A percentile compares a stretch with the other conserved stretches of the same genome.
These are phyloP conservation scores for Arthrobotrys sinensis DNA, from an alignment of 2,329 filamentous ascomycete species.

Conservation along the genomic window DNA sequence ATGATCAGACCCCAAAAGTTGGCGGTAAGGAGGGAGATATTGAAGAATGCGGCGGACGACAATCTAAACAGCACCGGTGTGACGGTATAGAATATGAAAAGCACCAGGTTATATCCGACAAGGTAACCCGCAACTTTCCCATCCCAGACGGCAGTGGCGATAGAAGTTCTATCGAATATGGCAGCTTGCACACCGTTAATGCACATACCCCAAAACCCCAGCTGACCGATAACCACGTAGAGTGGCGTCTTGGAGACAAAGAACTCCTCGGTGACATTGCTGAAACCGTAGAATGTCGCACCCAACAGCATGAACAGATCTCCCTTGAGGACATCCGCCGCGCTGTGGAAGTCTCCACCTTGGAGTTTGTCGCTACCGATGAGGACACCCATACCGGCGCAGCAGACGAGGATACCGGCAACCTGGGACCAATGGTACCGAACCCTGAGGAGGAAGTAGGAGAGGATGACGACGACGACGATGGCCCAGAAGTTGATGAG, in stretches of 20 bases:
- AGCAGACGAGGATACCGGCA: slow-evolving; percentile 87
- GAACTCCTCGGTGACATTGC: slow-evolving; percentile 95
- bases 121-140: slow-evolving; percentile 82
- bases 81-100: slow-evolving; percentile 88
- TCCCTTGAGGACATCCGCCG: slow-evolving; percentile 82
- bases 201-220: slow-evolving; percentile 87
- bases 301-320: slow-evolving; percentile 92
- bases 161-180: slow-evolving; percentile 88
- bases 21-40: slow-evolving; percentile 91
- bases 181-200: slow-evolving; percentile 93
- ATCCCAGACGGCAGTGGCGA: slow-evolving; percentile 78
- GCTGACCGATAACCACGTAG: slow-evolving; percentile 83
- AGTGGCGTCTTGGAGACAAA: slow-evolving; percentile 87
- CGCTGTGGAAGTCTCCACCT: slow-evolving; percentile 73
- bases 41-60: slow-evolving; percentile 93
- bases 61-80: slow-evolving; percentile 91
- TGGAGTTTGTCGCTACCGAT: slow-evolving; percentile 63
- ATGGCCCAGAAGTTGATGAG: slow-evolving; percentile 99
- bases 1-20: slow-evolving; percentile 99
- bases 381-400: slow-evolving; percentile 78
- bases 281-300: slow-evolving; percentile 90
- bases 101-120: slow-evolving; percentile 87
- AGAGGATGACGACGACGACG: slow-evolving; percentile 88
- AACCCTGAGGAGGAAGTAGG: slow-evolving; percentile 85
- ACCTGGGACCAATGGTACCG: slow-evolving; percentile 92